These are phyloP conservation scores for Rhipidocladum racemiflorum DNA, from an alignment of 176 grass and related monocot genomes.

Conservation along the genomic window DNA sequence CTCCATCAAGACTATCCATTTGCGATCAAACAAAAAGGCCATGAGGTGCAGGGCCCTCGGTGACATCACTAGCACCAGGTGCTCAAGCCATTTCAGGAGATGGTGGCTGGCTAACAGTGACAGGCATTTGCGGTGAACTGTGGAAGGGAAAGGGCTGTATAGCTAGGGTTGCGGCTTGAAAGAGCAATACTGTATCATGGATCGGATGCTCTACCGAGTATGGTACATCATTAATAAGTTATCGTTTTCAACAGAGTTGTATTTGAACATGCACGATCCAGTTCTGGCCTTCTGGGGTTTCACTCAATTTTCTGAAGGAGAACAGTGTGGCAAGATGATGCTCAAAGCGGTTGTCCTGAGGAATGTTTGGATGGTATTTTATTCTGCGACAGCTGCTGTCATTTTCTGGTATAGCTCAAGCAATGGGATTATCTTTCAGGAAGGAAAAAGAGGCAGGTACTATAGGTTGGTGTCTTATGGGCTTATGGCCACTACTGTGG, in stretches of 20 bases:
- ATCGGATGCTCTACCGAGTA: neutral
- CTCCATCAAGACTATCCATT: conserved; percentile 28
- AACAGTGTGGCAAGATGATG: neutral
- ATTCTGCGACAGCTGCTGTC: conserved; percentile 6
- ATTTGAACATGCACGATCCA: neutral
- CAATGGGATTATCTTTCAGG: conserved; percentile 9
- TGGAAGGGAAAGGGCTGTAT: conserved; percentile 34
- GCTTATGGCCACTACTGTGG: conserved; percentile 23
- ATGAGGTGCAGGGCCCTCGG: conserved; percentile 37
- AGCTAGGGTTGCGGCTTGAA: conserved; percentile 18
- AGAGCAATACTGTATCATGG: conserved; percentile 16
- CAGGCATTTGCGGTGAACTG: conserved; percentile 55
- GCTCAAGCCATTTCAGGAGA: conserved; percentile 61
- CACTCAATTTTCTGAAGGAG: neutral
- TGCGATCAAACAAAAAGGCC: conserved; percentile 31
- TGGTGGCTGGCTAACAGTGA: conserved; percentile 78
- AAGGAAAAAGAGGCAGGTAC: conserved; percentile 22
- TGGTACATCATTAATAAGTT: neutral
- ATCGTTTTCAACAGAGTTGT: neutral
- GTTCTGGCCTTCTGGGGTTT: neutral
- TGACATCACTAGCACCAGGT: conserved; percentile 56
- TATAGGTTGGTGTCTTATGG: conserved; percentile 21
- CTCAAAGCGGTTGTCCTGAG: neutral
- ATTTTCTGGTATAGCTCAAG: conserved; percentile 31
- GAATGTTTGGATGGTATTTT: conserved; percentile 4